phyloP scores from a whole-genome alignment of 257 asterid species.

The Fraxinus pennsylvanica region DNA sequence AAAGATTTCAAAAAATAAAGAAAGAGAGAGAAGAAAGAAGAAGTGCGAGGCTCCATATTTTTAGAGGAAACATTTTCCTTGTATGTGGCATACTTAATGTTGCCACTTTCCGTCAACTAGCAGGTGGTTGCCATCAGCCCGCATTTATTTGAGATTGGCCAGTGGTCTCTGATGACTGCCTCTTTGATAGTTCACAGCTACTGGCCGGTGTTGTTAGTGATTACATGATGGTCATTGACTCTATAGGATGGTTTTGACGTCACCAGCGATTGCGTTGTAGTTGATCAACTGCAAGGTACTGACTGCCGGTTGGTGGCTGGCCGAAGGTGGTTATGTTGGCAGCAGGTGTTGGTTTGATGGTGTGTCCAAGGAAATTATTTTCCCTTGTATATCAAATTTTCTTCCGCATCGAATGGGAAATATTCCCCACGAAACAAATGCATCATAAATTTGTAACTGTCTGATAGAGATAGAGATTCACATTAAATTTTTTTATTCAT shows the following conservation, averaged over 20 bases:
- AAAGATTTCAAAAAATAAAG: neutral
- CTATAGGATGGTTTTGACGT: neutral
- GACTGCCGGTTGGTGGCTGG: neutral
- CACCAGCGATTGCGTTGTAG: neutral
- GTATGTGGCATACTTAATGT: neutral
- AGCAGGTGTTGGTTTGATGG: neutral
- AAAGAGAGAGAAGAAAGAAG: neutral
- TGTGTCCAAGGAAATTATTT: neutral
- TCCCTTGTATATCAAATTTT: neutral
- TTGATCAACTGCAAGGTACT: neutral
- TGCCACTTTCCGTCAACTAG: no score
- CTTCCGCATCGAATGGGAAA: neutral
- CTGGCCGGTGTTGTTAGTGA: no score
- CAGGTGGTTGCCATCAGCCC: no score
- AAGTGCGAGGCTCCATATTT: neutral
- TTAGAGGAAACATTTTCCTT: neutral
- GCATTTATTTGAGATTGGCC: no score
- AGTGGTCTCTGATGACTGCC: no score
- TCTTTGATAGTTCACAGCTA: neutral
- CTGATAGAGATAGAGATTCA: neutral
- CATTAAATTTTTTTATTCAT: neutral
- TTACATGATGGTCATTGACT: neutral
- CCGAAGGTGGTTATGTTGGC: neutral
- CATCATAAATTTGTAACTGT: neutral
- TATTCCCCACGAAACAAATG: neutral